phyloP scores from a whole-genome alignment of 140 eudicot genomes.

The Cichorium intybus region DNA sequence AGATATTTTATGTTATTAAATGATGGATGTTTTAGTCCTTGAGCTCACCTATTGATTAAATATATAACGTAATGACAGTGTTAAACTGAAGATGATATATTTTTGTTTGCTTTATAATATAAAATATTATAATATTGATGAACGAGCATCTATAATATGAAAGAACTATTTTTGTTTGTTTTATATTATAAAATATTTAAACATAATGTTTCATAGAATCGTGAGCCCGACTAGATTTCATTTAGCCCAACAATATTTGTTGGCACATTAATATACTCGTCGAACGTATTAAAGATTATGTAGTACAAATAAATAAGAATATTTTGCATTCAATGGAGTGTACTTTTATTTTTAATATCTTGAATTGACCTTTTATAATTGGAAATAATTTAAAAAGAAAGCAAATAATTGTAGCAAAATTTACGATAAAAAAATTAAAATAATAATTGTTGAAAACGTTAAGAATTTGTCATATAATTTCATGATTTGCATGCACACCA shows the following conservation, averaged over 20 bases:
- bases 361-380: not conserved
- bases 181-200: too few species aligned
- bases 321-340: not conserved
- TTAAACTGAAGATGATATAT: too few species aligned
- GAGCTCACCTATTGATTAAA: too few species aligned
- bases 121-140: not conserved
- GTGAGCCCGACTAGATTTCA: not conserved
- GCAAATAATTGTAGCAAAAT: constrained; percentile 7
- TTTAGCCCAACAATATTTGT: not conserved
- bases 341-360: not conserved
- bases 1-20: too few species aligned
- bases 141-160: not conserved
- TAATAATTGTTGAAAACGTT: not conserved
- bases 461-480: not conserved
- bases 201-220: too few species aligned
- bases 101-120: not conserved
- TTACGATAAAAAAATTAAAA: not conserved
- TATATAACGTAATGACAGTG: too few species aligned
- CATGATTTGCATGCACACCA: constrained; percentile 21
- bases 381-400: not conserved
- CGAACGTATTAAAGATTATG: not conserved
- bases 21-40: too few species aligned
- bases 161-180: not conserved
- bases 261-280: not conserved
- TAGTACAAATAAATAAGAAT: not conserved